Evolutionary conservation across 75 land plant genomes (phyloP).

Genomic region (Picea sitchensis): DNA sequence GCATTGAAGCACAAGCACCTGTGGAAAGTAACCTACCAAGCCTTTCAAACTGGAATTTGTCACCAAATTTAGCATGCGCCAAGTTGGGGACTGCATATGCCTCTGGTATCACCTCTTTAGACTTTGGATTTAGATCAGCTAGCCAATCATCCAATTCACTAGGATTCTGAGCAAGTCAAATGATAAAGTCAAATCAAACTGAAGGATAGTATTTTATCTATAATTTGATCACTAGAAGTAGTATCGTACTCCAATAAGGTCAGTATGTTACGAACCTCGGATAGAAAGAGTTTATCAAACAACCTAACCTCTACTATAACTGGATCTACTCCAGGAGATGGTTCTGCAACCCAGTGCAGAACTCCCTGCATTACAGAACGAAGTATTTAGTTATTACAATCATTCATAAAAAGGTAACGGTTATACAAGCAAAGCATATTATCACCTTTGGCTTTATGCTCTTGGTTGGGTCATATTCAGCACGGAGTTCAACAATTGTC

Average conservation of each 20-base stretch:
- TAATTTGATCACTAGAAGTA: background rate
- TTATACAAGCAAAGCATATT: background rate
- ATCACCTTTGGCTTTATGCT: constrained; percentile 95
- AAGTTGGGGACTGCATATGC: constrained; percentile 79
- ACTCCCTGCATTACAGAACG: constrained; percentile 55
- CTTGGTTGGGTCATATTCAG: constrained; percentile 85
- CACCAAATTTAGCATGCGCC: constrained; percentile 55
- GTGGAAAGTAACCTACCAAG: constrained; percentile 51
- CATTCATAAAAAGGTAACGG: constrained; percentile 1
- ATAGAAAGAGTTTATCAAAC: constrained; percentile 84
- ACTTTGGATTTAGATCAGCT: constrained; percentile 77
- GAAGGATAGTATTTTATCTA: background rate
- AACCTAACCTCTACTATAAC: constrained; percentile 84
- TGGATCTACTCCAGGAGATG: constrained; percentile 74
- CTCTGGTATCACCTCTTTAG: constrained; percentile 67
- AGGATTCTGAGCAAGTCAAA: constrained; percentile 63
- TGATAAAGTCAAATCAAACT: background rate
- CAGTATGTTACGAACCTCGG: constrained; percentile 72
- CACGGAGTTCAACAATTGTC: constrained; percentile 70
- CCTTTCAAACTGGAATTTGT: constrained; percentile 92
- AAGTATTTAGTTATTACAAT: background rate
- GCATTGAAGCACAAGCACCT: background rate
- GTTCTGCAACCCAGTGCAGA: constrained; percentile 96
- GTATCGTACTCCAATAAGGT: background rate
- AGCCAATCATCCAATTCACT: constrained; percentile 92